phyloP scores from a whole-genome alignment of 2,329 filamentous ascomycete species.

The Macrophomina tecta region DNA sequence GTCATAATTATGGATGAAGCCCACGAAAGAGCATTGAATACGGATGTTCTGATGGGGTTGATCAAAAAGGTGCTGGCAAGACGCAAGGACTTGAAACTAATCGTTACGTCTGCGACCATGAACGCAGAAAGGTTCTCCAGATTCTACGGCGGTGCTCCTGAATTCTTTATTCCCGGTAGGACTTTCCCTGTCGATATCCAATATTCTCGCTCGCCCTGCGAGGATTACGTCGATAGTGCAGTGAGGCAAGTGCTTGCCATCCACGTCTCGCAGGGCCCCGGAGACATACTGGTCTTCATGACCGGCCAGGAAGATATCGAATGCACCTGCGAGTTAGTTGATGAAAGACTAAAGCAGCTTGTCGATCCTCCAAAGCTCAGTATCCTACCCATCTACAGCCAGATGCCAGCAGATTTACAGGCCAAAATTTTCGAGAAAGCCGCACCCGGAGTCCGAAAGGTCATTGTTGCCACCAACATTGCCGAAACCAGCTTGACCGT shows the following conservation, averaged over 20 bases:
- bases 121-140: slow-evolving; percentile 95
- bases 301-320: slow-evolving; percentile 99
- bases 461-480: slow-evolving; percentile 98
- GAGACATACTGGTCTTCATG: slow-evolving; percentile 99
- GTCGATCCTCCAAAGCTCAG: slow-evolving; percentile 95
- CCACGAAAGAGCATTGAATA: slow-evolving; percentile 94
- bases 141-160: slow-evolving; percentile 94
- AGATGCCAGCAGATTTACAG: slow-evolving; percentile 98
- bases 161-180: slow-evolving; percentile 93
- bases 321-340: slow-evolving; percentile 89
- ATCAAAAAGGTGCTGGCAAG: slow-evolving; percentile 96
- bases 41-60: slow-evolving; percentile 94
- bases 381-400: slow-evolving; percentile 97
- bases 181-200: slow-evolving; percentile 98
- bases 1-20: slow-evolving; percentile 99
- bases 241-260: slow-evolving; percentile 96
- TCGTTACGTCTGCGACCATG: slow-evolving; percentile 98
- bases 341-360: slow-evolving; percentile 82
- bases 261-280: slow-evolving; percentile 89
- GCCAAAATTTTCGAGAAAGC: slow-evolving; percentile 97
- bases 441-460: slow-evolving; percentile 88
- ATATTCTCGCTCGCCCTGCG: slow-evolving; percentile 91
- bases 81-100: slow-evolving; percentile 89
- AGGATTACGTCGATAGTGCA: slow-evolving; percentile 96
- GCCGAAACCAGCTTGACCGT: slow-evolving; percentile 97